Conservation (phyloP, 805 yeast genomes). For the Metschnikowia kunwiensis region DNA sequence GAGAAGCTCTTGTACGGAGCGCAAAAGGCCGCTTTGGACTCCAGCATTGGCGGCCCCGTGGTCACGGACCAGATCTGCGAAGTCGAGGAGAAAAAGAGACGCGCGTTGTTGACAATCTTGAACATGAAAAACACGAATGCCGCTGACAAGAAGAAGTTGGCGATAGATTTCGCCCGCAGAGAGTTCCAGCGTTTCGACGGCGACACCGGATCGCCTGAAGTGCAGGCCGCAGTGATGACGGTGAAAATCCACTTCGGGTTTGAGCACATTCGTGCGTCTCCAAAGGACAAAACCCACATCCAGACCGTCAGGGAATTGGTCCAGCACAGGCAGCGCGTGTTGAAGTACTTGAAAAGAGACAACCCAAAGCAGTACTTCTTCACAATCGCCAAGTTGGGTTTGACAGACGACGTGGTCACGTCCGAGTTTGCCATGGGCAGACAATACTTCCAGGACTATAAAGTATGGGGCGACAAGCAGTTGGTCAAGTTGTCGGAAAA, state of each 20-base stretch:
- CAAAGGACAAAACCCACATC: constrained; percentile 69
- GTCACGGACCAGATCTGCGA: constrained; percentile 27
- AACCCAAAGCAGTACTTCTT: constrained; percentile 80
- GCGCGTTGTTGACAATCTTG: constrained; percentile 67
- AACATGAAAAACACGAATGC: constrained; percentile 68
- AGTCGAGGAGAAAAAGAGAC: constrained; percentile 55
- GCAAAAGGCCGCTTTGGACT: constrained; percentile 54
- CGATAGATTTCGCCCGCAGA: constrained; percentile 60
- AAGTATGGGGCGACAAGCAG: constrained; percentile 72
- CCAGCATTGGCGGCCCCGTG: constrained; percentile 29
- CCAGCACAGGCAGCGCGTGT: constrained; percentile 81
- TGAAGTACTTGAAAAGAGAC: constrained; percentile 77
- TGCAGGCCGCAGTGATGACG: constrained; percentile 89
- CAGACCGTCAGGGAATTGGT: constrained; percentile 77
- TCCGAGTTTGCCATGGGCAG: constrained; percentile 79
- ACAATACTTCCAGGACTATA: constrained; percentile 73
- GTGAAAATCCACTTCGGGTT: constrained; percentile 75
- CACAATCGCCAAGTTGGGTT: constrained; percentile 83
- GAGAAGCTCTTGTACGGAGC: constrained; percentile 78
- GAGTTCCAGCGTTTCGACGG: constrained; percentile 85
- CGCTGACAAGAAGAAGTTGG: constrained; percentile 54
- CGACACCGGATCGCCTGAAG: constrained; percentile 94
- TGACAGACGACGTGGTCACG: constrained; percentile 73
- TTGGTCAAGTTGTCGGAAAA: constrained; percentile 49
- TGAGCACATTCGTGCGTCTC: constrained; percentile 62